Conservation (phyloP, 169 alveolate genomes). For the Eimeria acervulina region DNA sequence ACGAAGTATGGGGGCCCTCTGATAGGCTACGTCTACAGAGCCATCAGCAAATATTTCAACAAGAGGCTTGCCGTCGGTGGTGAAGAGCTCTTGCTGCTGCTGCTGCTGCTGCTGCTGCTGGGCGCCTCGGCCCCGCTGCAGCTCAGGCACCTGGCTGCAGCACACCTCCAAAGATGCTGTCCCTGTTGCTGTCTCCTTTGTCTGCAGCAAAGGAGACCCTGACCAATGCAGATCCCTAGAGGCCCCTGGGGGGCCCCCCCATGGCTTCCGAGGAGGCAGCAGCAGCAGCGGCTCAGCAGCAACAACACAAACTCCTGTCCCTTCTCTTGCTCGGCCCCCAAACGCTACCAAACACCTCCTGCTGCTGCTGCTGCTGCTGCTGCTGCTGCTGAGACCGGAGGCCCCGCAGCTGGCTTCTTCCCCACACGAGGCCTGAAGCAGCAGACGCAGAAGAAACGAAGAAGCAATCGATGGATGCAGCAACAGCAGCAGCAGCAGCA, state of each 20-base stretch:
- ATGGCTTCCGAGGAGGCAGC: not conserved
- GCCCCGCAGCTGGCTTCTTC: not conserved
- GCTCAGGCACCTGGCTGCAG: constrained; percentile 41
- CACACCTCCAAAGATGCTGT: not conserved
- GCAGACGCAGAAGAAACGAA: constrained; percentile 11
- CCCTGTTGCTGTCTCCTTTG: not conserved
- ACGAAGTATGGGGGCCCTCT: constrained; percentile 66
- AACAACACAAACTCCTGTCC: constrained; percentile 18
- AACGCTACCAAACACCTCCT: constrained; percentile 1
- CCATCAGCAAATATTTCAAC: constrained; percentile 48
- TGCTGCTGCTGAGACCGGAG: too few relatives aligned
- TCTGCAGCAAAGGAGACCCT: not conserved
- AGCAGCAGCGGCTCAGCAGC: too few relatives aligned
- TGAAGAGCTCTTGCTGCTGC: constrained; percentile 70
- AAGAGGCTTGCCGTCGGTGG: constrained; percentile 64
- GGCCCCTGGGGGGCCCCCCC: constrained; percentile 44
- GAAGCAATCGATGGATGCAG: not conserved
- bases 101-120: constrained; percentile 54
- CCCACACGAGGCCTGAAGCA: constrained; percentile 23
- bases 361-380: too few relatives aligned
- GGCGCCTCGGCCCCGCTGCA: constrained; percentile 16
- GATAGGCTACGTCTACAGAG: not conserved
- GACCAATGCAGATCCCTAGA: constrained; percentile 5
- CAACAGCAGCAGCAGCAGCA: not conserved
- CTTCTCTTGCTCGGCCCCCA: constrained; percentile 23